Evolutionary conservation across 257 asterid species (phyloP).

Genomic region (Solanum ossicruentum): DNA sequence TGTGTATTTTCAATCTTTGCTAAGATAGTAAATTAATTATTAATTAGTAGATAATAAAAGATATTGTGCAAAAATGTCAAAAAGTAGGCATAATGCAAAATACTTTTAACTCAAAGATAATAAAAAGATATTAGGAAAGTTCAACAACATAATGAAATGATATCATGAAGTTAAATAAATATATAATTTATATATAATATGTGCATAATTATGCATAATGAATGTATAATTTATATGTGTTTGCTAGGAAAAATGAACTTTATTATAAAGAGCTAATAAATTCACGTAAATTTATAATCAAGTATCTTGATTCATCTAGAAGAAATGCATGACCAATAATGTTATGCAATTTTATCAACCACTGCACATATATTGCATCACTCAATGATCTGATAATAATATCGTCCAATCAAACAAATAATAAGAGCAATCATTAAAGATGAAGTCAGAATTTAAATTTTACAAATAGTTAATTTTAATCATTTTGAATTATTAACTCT

Average conservation of each 20-base stretch:
- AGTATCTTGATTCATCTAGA: not conserved
- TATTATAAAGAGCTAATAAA: not conserved
- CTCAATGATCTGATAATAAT: not conserved
- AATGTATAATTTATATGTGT: not conserved
- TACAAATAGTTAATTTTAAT: rapidly evolving
- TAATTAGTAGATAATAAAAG: not conserved
- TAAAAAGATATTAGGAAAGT: not conserved
- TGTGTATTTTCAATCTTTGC: not conserved
- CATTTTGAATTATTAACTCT: not conserved
- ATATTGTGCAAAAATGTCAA: not conserved
- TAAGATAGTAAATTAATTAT: not conserved
- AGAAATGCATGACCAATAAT: not conserved
- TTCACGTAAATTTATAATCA: not conserved
- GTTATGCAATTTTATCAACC: not conserved
- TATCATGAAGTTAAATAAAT: not conserved
- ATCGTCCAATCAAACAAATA: not conserved
- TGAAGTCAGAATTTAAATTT: rapidly evolving
- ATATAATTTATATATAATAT: not conserved
- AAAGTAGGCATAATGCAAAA: not conserved
- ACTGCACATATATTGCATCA: not conserved
- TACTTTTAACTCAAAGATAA: not conserved
- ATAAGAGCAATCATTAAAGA: rapidly evolving
- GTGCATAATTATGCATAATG: not conserved
- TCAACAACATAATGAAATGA: not conserved
- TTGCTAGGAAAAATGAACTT: not conserved